Evolutionary conservation across 108 stramenopile genomes (phyloP), one percentile per base, ranked within the genome.

Genomic region (Parmales sp.): DNA sequence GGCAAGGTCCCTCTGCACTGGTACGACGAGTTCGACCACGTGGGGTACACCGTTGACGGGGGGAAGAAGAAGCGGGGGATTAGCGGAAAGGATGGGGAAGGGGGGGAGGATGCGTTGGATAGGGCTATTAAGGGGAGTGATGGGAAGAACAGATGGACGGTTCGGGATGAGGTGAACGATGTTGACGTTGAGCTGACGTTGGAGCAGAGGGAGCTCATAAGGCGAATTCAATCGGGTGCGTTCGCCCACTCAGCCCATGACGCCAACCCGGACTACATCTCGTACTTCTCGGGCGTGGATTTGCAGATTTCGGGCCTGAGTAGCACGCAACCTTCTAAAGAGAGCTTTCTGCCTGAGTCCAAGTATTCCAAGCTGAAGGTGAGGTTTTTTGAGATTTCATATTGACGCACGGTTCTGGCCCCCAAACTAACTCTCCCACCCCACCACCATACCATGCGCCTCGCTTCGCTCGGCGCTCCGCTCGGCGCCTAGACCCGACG

Each of bases 1-100:
- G 97, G 97, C 37, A 76, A 91, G 50, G 94, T 99, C 8, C 98
- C 98, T 13, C 73, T 95, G 37, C 96, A 99, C 64, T 99, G 98
- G 98, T 92, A 95, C 66, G 91, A 92, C 65, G 96, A 95, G 43
- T 95, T 83, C 65, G 92, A 92, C 51, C 96, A 98, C 73, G 84
- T 98, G 45, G 98, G 98, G 19, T 99, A 99, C 82, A 85, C 95
- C 72, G 79, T 75, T 6, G 84, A 84, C 69, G 98, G 98, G 7
- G 51, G 74, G 25, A 91, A 92, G 74, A 78, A 97, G 13, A 72
- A 80, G 76, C 93, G 91, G 70, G 69, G 85, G 1, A 79, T 81
- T 20, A 78, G 75, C 31, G 64, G 54, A 7, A 67, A 60, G 31
- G 66, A 72, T 26, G 51, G 36, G 9, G 38, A 75, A 19, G 83